A percentile compares a stretch with the other conserved stretches of the same genome.
Evolutionary conservation across 2,329 filamentous ascomycete species (phyloP).

Genomic region (Fusarium globosum): DNA sequence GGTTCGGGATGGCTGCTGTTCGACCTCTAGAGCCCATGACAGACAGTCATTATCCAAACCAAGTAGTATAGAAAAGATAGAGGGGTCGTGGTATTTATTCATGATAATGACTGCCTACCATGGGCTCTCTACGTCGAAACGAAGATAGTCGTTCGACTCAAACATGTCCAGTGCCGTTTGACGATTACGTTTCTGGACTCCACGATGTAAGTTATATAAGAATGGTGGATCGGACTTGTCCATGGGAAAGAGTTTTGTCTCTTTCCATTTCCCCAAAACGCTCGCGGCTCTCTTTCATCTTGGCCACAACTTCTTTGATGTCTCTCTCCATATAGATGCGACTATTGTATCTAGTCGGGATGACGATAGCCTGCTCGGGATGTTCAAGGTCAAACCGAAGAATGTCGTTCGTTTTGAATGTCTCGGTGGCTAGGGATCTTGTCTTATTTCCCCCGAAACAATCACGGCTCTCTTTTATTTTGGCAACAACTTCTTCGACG

Average conservation of each 20-base stretch:
- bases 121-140: not conserved
- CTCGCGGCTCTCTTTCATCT: not conserved
- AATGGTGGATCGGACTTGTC: not conserved
- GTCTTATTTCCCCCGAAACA: not conserved
- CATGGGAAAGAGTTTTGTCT: not conserved
- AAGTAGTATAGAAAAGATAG: not conserved
- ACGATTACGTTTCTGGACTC: not conserved
- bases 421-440: no score
- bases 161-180: not conserved
- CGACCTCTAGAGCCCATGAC: no score
- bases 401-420: no score
- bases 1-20: not conserved
- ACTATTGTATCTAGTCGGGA: not conserved
- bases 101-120: not conserved
- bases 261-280: not conserved
- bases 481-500: not conserved
- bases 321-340: not conserved
- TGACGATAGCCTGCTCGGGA: no score
- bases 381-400: no score
- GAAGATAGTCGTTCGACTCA: not conserved
- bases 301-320: rapidly evolving
- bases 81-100: not conserved
- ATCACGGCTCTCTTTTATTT: not conserved
- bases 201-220: not conserved
- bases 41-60: not conserved